Base-by-base conservation (phyloP, 257 asterid genomes). In the Thymus quinquecostatus region DNA sequence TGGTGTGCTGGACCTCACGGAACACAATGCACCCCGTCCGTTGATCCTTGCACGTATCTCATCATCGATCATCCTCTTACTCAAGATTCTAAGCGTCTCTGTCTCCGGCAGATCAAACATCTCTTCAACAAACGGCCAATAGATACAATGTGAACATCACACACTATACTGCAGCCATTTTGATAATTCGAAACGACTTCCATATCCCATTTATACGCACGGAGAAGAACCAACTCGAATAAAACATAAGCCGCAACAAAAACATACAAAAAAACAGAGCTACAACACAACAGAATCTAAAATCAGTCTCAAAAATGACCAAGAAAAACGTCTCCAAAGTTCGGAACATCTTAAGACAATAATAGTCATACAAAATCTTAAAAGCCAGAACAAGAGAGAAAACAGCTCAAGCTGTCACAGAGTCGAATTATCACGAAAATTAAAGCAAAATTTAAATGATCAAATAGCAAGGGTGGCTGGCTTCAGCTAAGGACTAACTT, bases 21-120 rank as follows among this genome's bases (percentile, higher is more conserved):
- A 93, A 86, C 27, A 89, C 88, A 6, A 93, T 83, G 87, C 97
- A 93, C 27, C 75, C 69, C 0, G 96, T 86, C 4, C 96, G 98
- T 68, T 93, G 96, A 79, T 93, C 98, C 96, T 87, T 0, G 96
- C 97, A 36, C 83, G 88, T 44, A 93, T 89, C 81, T 93, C 98
- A 77, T 91, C 98, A 3, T 78, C 81, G 54, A 93, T 87, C 92
- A 93, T 90, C 96, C 90, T 89, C 76, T 81, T 87, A 75, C 95
- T 88, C 53, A 86, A 92, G 6, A 84, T 74, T 82, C 94, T 78
- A 38, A 86, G 90, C 30, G 91, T 83, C 77, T 86, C 88, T 6
- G 81, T 71, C 4, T 82, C 92, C 0, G 96, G 83, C 33, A 93
- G 87, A 66, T 86, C 94, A 70, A 93, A 93, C 96, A 91, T 87